phyloP scores from a whole-genome alignment of 768 basidiomycete species.

The Mycena polygramma region DNA sequence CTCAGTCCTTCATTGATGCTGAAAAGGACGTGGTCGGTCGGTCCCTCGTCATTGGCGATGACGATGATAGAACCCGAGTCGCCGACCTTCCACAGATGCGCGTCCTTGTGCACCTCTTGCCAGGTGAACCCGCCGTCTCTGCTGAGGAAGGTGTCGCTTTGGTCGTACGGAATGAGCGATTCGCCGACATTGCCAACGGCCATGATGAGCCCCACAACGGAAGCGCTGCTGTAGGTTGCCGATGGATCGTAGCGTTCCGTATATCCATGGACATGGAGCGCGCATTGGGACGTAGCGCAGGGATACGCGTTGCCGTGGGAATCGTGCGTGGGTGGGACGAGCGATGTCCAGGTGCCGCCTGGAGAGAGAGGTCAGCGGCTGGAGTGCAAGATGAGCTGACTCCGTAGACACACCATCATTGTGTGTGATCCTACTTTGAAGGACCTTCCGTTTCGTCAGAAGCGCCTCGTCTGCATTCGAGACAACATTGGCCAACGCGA shows the following conservation, averaged over 20 bases:
- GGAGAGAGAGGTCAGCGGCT: neutral
- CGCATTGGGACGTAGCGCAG: constrained; percentile 79
- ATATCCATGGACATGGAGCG: constrained; percentile 94
- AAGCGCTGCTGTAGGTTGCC: constrained; percentile 93
- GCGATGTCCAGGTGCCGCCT: constrained; percentile 90
- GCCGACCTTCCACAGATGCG: constrained; percentile 97
- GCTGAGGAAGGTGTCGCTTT: constrained; percentile 94
- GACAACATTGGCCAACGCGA: constrained; percentile 92
- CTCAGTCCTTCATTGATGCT: constrained; percentile 88
- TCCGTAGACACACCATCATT: constrained; percentile 81
- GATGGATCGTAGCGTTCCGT: constrained; percentile 91
- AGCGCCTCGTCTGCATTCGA: constrained; percentile 82
- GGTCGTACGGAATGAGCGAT: constrained; percentile 79
- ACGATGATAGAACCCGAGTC: constrained; percentile 95
- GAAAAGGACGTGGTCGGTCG: constrained; percentile 90
- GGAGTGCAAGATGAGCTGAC: neutral
- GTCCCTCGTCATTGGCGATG: constrained; percentile 94
- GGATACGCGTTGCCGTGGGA: constrained; percentile 79
- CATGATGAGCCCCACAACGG: constrained; percentile 92
- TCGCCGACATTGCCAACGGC: constrained; percentile 97
- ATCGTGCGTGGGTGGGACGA: constrained; percentile 81
- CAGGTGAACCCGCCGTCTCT: constrained; percentile 97
- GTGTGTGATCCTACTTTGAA: constrained; percentile 92
- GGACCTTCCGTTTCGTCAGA: constrained; percentile 75
- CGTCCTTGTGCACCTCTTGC: constrained; percentile 98